Percentiles rank a stretch among this genome's conserved stretches.
phyloP scores from a whole-genome alignment of 2,329 filamentous ascomycete genomes.

The Aspergillus sp. region DNA sequence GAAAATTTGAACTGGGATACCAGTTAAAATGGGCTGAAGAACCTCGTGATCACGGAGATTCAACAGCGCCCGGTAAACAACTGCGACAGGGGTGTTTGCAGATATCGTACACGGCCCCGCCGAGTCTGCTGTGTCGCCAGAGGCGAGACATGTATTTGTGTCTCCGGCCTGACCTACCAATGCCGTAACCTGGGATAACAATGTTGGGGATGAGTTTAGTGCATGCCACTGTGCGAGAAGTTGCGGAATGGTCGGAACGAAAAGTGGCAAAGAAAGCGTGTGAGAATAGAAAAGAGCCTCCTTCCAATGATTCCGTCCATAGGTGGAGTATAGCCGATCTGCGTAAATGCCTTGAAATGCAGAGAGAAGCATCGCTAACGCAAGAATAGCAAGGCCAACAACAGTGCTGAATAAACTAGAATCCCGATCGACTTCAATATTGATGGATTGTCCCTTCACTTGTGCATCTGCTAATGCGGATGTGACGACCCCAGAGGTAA shows the following conservation, averaged over 20 bases:
- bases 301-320: slow-evolving; percentile 82
- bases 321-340: slow-evolving; percentile 80
- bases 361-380: slow-evolving; percentile 83
- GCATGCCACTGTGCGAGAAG: slow-evolving; percentile 37
- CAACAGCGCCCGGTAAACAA: background rate
- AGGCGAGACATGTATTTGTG: background rate
- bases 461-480: slow-evolving; percentile 88
- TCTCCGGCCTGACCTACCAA: background rate
- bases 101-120: background rate
- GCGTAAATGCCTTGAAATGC: slow-evolving; percentile 95
- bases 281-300: slow-evolving; percentile 96
- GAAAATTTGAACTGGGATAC: slow-evolving; percentile 36
- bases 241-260: slow-evolving; percentile 38
- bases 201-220: slow-evolving; percentile 34
- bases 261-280: slow-evolving; percentile 47
- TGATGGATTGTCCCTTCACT: slow-evolving; percentile 61
- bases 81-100: background rate
- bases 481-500: slow-evolving; percentile 82
- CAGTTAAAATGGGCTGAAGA: slow-evolving; percentile 25
- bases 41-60: background rate
- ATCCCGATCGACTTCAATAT: slow-evolving; percentile 38
- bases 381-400: slow-evolving; percentile 76
- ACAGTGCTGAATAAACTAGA: slow-evolving; percentile 38
- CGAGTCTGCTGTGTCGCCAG: background rate
- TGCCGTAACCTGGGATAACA: slow-evolving; percentile 25